phyloP scores from a whole-genome alignment of 2,329 filamentous ascomycete species.

The Monosporascus ibericus region DNA sequence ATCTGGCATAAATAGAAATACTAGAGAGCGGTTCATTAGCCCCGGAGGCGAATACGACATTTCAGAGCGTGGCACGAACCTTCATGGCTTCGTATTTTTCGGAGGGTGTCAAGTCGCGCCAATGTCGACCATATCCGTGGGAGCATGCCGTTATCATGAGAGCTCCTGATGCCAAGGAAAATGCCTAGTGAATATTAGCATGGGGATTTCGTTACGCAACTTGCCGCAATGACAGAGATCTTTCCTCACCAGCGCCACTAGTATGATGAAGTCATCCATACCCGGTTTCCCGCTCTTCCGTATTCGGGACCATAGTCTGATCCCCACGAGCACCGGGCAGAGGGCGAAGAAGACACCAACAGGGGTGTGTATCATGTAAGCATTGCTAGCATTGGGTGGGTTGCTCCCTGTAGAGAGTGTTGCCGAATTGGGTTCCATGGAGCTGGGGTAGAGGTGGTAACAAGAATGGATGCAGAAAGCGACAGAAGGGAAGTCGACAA shows the following conservation, averaged over 20 bases:
- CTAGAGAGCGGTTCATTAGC: constrained; percentile 5
- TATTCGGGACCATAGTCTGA: constrained; percentile 21
- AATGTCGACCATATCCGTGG: constrained; percentile 24
- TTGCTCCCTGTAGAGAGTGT: background rate
- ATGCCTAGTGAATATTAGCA: constrained; percentile 14
- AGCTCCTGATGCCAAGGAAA: constrained; percentile 16
- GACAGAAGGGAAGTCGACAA: background rate
- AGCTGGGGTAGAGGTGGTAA: background rate
- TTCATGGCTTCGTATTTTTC: constrained; percentile 19
- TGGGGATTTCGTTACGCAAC: background rate
- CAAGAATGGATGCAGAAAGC: background rate
- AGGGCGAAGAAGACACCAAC: constrained; percentile 18
- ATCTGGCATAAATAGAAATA: constrained; percentile 27
- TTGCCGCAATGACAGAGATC: background rate
- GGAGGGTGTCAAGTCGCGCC: constrained; percentile 7
- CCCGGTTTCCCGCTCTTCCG: constrained; percentile 17
- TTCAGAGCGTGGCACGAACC: constrained; percentile 7
- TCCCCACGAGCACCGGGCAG: constrained; percentile 19
- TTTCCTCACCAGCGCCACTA: constrained; percentile 14
- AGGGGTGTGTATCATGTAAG: constrained; percentile 17
- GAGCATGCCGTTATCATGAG: constrained; percentile 21
- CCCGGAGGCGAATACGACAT: background rate
- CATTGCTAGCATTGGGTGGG: constrained; percentile 10
- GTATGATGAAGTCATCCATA: constrained; percentile 24
- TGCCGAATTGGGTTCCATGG: background rate